Percentiles rank a stretch among this genome's conserved stretches.
Conservation (phyloP, 129 eudicot species). For the Artemisia tridentata region DNA sequence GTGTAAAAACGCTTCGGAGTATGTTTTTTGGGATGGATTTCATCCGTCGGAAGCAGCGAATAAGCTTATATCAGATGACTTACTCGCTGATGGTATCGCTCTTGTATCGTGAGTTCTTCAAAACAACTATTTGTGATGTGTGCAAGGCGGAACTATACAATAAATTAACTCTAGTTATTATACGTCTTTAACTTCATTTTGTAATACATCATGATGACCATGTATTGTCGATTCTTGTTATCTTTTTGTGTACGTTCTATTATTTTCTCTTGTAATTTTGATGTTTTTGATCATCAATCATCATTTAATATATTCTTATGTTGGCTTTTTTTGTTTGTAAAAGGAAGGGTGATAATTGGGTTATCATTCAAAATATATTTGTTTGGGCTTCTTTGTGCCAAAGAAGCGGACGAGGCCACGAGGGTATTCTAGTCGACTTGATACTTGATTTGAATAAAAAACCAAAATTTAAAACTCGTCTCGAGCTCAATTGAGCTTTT, state of each 20-base stretch:
- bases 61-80: slow-evolving; percentile 56
- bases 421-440: no score
- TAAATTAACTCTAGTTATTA: neutral
- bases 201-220: no score
- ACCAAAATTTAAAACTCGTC: no score
- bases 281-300: neutral
- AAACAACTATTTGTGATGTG: neutral
- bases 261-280: neutral
- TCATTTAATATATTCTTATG: no score
- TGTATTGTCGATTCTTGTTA: no score
- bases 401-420: no score
- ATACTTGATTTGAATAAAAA: no score
- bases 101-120: slow-evolving; percentile 50
- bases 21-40: slow-evolving; percentile 93
- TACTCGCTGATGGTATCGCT: slow-evolving; percentile 61
- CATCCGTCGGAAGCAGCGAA: slow-evolving; percentile 93
- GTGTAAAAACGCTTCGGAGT: slow-evolving; percentile 74
- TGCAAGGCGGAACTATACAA: neutral
- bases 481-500: no score
- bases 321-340: no score
- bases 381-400: no score
- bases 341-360: no score
- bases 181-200: neutral
- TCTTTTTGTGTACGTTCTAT: neutral
- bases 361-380: no score